These are phyloP conservation scores for Trichosporon sp. DNA, from an alignment of 1,284 basidiomycete genomes.

Conservation along the genomic window DNA sequence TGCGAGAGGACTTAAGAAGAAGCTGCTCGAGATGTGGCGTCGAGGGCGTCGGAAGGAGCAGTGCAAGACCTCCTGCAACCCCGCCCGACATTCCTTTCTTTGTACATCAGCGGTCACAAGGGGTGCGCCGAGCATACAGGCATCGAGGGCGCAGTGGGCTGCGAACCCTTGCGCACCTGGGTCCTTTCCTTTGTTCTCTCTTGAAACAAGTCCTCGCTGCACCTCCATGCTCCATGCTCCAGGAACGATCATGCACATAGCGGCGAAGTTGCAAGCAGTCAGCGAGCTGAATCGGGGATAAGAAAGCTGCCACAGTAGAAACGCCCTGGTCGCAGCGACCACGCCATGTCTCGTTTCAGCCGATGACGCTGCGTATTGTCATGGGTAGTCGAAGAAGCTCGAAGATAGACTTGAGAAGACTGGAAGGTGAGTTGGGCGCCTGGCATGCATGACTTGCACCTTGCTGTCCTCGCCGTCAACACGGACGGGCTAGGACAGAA, in stretches of 20 bases:
- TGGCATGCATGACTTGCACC: not conserved
- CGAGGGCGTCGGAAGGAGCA: conserved; percentile 7
- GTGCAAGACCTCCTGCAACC: not conserved
- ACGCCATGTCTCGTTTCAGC: not conserved
- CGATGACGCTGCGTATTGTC: not conserved
- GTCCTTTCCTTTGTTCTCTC: not conserved
- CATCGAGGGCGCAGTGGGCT: not conserved
- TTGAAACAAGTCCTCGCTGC: not conserved
- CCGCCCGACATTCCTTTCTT: not conserved
- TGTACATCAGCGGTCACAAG: not conserved
- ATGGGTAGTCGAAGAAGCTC: not conserved
- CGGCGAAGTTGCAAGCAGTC: too few species aligned
- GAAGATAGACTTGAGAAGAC: too few species aligned
- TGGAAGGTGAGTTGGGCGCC: not conserved
- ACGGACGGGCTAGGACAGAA: too few species aligned
- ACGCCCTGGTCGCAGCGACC: not conserved
- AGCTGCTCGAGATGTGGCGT: conserved; percentile 4
- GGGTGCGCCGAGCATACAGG: not conserved
- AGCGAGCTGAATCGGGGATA: not conserved
- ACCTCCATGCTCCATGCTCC: too few species aligned
- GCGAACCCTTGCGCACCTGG: not conserved
- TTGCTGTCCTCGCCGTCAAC: not conserved
- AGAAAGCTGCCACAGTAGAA: not conserved
- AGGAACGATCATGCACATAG: too few species aligned
- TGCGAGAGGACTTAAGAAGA: not conserved